A percentile compares a stretch with the other conserved stretches of the same genome.
These are phyloP conservation scores for Talaromyces sp. DNA, from an alignment of 2,329 filamentous ascomycete species.

Conservation along the genomic window DNA sequence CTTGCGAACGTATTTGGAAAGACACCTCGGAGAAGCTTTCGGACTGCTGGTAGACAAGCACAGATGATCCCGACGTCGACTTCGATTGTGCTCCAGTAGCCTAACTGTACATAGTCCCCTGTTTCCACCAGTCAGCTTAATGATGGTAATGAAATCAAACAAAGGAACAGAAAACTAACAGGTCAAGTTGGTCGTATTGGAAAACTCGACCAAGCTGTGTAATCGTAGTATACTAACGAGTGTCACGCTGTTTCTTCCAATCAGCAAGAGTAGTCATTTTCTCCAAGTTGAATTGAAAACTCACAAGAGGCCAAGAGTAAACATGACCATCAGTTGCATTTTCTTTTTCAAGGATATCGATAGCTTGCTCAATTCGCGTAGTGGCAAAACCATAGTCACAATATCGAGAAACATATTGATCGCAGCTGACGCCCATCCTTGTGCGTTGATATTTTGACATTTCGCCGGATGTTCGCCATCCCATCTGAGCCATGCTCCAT, in stretches of 20 bases:
- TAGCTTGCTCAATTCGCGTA: constrained; percentile 30
- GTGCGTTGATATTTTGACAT: constrained; percentile 40
- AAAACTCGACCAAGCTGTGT: constrained; percentile 44
- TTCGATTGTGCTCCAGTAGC: constrained; percentile 36
- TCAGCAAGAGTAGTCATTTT: neutral
- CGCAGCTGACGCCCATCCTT: constrained; percentile 37
- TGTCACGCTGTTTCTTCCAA: constrained; percentile 39
- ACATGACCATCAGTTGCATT: constrained; percentile 36
- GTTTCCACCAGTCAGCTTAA: neutral
- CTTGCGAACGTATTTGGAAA: constrained; percentile 40
- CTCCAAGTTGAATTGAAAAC: constrained; percentile 15
- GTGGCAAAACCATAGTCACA: constrained; percentile 31
- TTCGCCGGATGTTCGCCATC: constrained; percentile 34
- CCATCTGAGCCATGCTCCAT: constrained; percentile 45
- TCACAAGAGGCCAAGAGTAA: constrained; percentile 39
- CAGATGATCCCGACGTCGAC: constrained; percentile 33
- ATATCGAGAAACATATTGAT: constrained; percentile 36
- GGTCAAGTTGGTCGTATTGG: constrained; percentile 42
- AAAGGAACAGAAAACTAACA: constrained; percentile 27
- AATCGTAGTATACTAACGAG: constrained; percentile 49
- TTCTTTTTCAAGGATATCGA: constrained; percentile 33
- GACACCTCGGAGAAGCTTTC: constrained; percentile 39
- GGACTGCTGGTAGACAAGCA: constrained; percentile 35
- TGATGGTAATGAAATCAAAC: neutral
- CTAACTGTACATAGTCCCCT: constrained; percentile 34